Conservation (phyloP, 208 protist genomes). For the Trypanosomatidae sp. region DNA sequence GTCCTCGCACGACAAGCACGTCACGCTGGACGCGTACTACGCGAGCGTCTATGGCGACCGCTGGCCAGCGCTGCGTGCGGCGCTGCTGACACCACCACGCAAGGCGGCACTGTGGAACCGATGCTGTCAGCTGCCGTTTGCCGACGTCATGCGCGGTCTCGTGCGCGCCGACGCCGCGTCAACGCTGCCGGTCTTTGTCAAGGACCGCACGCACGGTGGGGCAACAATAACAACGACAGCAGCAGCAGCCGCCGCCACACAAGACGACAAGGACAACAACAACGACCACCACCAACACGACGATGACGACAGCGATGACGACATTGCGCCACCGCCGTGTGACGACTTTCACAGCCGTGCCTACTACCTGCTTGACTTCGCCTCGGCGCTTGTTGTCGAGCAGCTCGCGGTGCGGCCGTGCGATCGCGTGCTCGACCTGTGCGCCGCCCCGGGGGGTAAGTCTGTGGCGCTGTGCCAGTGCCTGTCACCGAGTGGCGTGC, state of each 20-base stretch:
- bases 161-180: conserved; percentile 52
- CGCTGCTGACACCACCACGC: conserved; percentile 17
- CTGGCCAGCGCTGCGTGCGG: conserved; percentile 39
- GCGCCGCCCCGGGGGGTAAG: conserved; percentile 65
- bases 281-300: neutral
- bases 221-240: neutral
- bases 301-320: neutral
- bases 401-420: conserved; percentile 52
- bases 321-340: conserved; percentile 21
- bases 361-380: conserved; percentile 78
- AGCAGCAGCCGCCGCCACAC: neutral
- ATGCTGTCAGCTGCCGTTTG: conserved; percentile 62
- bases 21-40: conserved; percentile 63
- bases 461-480: conserved; percentile 68
- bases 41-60: conserved; percentile 46
- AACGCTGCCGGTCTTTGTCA: conserved; percentile 67
- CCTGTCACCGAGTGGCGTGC: conserved; percentile 35
- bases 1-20: too few relatives aligned
- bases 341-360: conserved; percentile 52
- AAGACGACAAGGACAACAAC: neutral
- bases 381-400: conserved; percentile 54
- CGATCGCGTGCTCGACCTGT: conserved; percentile 76
- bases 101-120: conserved; percentile 75
- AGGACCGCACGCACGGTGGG: conserved; percentile 30
- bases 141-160: conserved; percentile 31